Evolutionary conservation across 1,284 basidiomycete species (phyloP), one percentile per base, ranked within the genome.

Genomic region (Cystobasidiaceae sp.): DNA sequence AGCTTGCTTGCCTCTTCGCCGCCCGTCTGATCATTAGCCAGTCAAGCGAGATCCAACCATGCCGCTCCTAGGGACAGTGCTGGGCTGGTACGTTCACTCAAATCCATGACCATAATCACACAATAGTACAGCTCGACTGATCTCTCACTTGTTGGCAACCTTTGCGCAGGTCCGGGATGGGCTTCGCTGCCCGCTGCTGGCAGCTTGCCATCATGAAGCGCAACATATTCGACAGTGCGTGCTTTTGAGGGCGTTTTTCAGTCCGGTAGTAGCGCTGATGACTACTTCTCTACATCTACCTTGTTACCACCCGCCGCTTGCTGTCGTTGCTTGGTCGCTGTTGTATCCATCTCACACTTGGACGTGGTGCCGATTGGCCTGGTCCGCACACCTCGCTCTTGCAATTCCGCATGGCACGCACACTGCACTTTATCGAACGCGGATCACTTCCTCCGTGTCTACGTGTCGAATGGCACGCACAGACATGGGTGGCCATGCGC

Each of bases 171-270:
- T 67, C 70, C 8, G 62, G 64, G 3, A 63, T 72, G 50, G 73
- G 73, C 15, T 70, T 74, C 39, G 71, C 69, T 23, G 68, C 69
- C n/a, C 68, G 73, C 13, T 71, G 70, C 62, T 74, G 73, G 68
- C 71, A 72, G 51, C 64, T 74, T 32, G 73, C 71, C 34, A 70
- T 74, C 66, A 58, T 69, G 70, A 74, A 72, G 69, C 72, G 73
- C 57, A 73, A 74, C 68, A 68, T 74, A 56, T 74, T 74, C 43
- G 71, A 73, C 32, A 73, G 73, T 72, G n/a, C 21, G 4, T 8
- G 13, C 23, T 30, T 28, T 50, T 9, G 17, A 23, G 9, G 9
- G 7, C 19, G 37, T 15, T 17, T 23, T 27, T 27, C 21, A 11
- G 19, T 19, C 27, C 39, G 9, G 30, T n/a, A 15, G 25, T 45